phyloP scores from a whole-genome alignment of 495 filamentous ascomycete species.

The Aspergillus nidulans region DNA sequence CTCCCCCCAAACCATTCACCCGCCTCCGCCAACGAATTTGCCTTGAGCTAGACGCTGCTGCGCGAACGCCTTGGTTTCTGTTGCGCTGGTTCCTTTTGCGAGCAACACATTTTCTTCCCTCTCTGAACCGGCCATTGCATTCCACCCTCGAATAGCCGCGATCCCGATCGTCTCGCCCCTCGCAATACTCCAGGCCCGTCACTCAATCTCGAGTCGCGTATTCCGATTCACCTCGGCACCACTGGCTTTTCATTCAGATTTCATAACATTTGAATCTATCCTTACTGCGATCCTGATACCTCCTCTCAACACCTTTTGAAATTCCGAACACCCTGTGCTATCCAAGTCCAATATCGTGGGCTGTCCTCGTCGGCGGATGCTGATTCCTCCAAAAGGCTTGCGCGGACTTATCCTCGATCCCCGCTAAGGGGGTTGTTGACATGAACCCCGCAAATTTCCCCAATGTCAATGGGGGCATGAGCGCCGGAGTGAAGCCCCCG shows the following conservation, averaged over 20 bases:
- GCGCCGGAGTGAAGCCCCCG: slow-evolving; percentile 32
- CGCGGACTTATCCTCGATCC: slow-evolving; percentile 40
- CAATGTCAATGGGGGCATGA: slow-evolving; percentile 42
- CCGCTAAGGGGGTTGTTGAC: slow-evolving; percentile 44
- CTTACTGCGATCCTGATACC: not conserved
- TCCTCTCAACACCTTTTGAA: slow-evolving; percentile 4
- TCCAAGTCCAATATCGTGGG: slow-evolving; percentile 1
- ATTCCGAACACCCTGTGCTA: not conserved
- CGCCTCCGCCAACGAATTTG: slow-evolving; percentile 28
- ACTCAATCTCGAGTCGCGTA: not conserved
- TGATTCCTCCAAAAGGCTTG: slow-evolving; percentile 28
- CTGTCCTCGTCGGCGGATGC: slow-evolving; percentile 36
- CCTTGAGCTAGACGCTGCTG: slow-evolving; percentile 33
- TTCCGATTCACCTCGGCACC: not conserved
- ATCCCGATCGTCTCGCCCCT: not conserved
- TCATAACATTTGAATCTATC: not conserved
- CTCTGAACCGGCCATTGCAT: not conserved
- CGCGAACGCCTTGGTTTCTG: slow-evolving; percentile 40
- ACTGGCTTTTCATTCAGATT: not conserved
- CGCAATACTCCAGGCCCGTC: not conserved
- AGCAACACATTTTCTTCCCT: slow-evolving; percentile 5
- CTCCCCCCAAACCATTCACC: slow-evolving; percentile 27
- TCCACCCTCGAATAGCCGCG: not conserved
- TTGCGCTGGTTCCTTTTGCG: slow-evolving; percentile 23
- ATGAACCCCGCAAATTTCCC: slow-evolving; percentile 49